Base-by-base conservation (phyloP, 2,329 filamentous ascomycete species). In the Penicillium sp. region DNA sequence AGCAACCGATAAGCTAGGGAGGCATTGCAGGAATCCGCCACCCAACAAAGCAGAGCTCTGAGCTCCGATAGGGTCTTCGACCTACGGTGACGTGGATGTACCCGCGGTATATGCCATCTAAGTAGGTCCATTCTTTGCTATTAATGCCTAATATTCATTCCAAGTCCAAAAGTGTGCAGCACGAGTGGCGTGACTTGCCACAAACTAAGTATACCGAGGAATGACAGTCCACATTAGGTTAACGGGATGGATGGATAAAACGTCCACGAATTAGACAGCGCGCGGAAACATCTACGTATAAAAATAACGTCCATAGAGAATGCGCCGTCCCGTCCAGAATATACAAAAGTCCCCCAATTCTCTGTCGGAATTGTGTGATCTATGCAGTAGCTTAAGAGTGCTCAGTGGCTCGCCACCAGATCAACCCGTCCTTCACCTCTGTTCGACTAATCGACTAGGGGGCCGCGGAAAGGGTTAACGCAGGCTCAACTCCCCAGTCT, bases 331-430 rank as follows among this genome's bases (percentile, higher is more conserved):
- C 33, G 15, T 20, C 25, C 37, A 27, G 2, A 40, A 23, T n/a
- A 40, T 15, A 5, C 12, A 40, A 40, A 25, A 20, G 12, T 39
- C 27, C 38, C 29, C 32, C 25, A 46, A 42, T 25, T 42, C 50
- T 42, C 49, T 37, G 10, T 9, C 9, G 27, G 27, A 44, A 25
- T 44, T 33, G 40, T 44, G 25, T n/a, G 53, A 54, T 55, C 51
- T 55, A 40, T 47, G 49, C 13, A 29, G 44, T 48, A 48, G 47
- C 45, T 51, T 46, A 46, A 47, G 39, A 23, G 20, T 23, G 20
- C 15, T 18, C 15, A 47, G 44, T 42, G 44, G 49, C 32, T 54
- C 53, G 41, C 45, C 50, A 53, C 48, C 47, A 44, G 54, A 54
- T 54, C 49, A 40, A 28, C 47, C 28, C 33, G 24, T 28, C n/a